These are phyloP conservation scores for Xylaria telfairii DNA, from an alignment of 495 filamentous ascomycete genomes.

Conservation along the genomic window DNA sequence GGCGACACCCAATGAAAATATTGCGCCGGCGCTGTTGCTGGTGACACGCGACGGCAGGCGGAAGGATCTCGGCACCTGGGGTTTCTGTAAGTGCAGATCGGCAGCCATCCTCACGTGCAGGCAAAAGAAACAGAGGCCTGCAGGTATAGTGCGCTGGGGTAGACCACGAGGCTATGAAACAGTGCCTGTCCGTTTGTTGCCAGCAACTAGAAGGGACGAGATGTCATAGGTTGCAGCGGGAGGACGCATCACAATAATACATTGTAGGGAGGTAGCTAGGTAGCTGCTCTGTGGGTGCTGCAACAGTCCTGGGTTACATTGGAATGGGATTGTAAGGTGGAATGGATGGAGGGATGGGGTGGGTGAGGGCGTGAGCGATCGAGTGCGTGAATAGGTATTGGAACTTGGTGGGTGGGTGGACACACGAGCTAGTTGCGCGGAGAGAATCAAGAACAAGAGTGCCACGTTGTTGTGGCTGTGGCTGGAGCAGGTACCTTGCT, in stretches of 20 bases:
- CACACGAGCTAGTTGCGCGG: background rate
- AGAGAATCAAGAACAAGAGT: background rate
- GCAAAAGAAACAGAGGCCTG: constrained; percentile 9
- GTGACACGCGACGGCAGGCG: constrained; percentile 41
- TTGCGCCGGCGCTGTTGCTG: constrained; percentile 28
- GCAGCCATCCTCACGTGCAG: constrained; percentile 26
- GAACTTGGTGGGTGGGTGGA: background rate
- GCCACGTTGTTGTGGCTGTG: constrained; percentile 22
- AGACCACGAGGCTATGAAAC: constrained; percentile 28
- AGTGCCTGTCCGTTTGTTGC: constrained; percentile 19
- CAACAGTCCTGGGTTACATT: background rate
- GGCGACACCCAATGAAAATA: constrained; percentile 35
- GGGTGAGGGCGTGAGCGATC: background rate
- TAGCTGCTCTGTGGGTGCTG: background rate
- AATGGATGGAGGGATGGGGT: background rate
- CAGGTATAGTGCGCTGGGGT: constrained; percentile 16
- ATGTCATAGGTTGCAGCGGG: constrained; percentile 25
- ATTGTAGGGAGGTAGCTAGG: background rate
- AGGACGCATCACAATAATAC: constrained; percentile 12
- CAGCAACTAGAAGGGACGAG: background rate
- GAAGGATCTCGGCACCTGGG: constrained; percentile 35
- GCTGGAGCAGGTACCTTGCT: background rate
- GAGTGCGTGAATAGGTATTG: background rate
- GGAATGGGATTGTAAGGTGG: background rate
- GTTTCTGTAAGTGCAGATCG: constrained; percentile 24